Percentiles rank a stretch among this genome's conserved stretches.
These are phyloP conservation scores for Teratosphaeria destructans DNA, from an alignment of 2,329 filamentous ascomycete genomes.

Conservation along the genomic window DNA sequence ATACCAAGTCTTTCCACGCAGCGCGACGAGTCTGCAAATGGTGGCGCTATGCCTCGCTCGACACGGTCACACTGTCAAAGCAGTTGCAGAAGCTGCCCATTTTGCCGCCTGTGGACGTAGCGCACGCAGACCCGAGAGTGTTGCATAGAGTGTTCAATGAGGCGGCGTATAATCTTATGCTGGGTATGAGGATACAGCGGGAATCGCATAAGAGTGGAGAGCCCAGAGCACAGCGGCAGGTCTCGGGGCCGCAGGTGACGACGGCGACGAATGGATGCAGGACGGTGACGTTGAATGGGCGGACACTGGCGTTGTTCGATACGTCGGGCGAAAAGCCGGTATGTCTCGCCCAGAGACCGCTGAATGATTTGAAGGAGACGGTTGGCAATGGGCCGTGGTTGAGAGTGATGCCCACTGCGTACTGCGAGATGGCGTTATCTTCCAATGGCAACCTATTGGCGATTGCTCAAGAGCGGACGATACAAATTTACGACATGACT, in stretches of 20 bases:
- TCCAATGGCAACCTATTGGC: conserved; percentile 22
- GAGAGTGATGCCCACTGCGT: conserved; percentile 18
- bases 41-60: conserved; percentile 23
- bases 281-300: conserved; percentile 20
- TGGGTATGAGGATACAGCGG: conserved; percentile 17
- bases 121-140: conserved; percentile 11
- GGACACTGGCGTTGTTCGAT: conserved; percentile 23
- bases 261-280: conserved; percentile 14
- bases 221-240: conserved; percentile 7
- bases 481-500: conserved; percentile 26
- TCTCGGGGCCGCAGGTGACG: conserved; percentile 13
- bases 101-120: conserved; percentile 13
- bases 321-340: conserved; percentile 10
- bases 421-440: conserved; percentile 23
- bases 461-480: conserved; percentile 24
- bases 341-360: conserved; percentile 14
- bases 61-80: conserved; percentile 18
- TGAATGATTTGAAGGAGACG: conserved; percentile 25
- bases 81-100: conserved; percentile 23
- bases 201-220: conserved; percentile 10
- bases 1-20: conserved; percentile 22
- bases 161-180: conserved; percentile 22
- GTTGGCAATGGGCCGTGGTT: conserved; percentile 24
- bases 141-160: conserved; percentile 19
- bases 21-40: conserved; percentile 23